Percentiles rank a stretch among this genome's conserved stretches.
Conservation (phyloP, 768 basidiomycete genomes). For the Boletellus ananas region DNA sequence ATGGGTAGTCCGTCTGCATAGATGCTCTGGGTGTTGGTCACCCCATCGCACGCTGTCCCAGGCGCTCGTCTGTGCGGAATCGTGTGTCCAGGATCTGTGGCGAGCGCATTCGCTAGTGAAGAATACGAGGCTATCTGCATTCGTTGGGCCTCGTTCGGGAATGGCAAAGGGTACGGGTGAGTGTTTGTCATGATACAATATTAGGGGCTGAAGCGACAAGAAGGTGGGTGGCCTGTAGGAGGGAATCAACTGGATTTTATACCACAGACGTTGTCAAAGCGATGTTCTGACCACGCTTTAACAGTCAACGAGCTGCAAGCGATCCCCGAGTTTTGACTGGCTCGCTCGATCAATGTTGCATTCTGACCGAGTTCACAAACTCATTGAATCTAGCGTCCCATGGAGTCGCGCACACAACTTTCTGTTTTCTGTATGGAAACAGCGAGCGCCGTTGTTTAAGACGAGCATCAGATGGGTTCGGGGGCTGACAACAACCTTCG, state of each 20-base stretch:
- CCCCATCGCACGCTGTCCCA: slow-evolving; percentile 2
- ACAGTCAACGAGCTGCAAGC: slow-evolving; percentile 1
- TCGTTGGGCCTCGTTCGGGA: slow-evolving; percentile 17
- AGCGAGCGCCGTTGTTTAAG: not conserved
- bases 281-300: not conserved
- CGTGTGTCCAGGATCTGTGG: slow-evolving; percentile 13
- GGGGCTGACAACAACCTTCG: too few species aligned
- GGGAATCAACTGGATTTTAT: slow-evolving; percentile 17
- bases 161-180: slow-evolving; percentile 18
- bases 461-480: too few species aligned
- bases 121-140: slow-evolving; percentile 21
- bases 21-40: slow-evolving; percentile 10
- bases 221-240: not conserved
- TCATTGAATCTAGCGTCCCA: not conserved
- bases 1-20: slow-evolving; percentile 17
- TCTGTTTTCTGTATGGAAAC: slow-evolving; percentile 2
- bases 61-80: slow-evolving; percentile 5
- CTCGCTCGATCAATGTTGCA: not conserved
- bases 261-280: slow-evolving; percentile 17
- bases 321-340: slow-evolving; percentile 1
- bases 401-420: not conserved
- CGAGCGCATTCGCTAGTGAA: slow-evolving; percentile 22
- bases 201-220: not conserved
- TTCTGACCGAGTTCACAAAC: slow-evolving; percentile 10
- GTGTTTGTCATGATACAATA: slow-evolving; percentile 16